Base-by-base conservation (phyloP, 768 basidiomycete genomes). In the Naganishia onofrii region DNA sequence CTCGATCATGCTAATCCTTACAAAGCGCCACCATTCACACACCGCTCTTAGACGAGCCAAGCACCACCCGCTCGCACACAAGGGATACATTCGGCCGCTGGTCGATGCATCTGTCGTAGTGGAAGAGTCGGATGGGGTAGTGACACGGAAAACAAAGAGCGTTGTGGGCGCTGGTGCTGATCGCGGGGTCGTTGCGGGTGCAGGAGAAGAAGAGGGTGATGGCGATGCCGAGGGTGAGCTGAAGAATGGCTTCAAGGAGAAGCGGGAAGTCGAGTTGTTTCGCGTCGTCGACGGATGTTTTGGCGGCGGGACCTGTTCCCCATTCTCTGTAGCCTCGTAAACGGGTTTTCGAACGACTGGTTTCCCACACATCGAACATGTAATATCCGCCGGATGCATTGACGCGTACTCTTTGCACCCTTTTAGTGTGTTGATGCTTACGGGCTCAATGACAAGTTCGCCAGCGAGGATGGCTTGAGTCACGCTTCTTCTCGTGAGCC, bases 11-110 rank as follows among this genome's bases (percentile, higher is more conserved):
- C 89, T 87, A 0, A 87, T 88, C 28, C 92, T 86, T 63, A 95
- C 88, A 75, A 91, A 95, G 21, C 89, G 87, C 92, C 93, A 96
- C 17, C 95, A 82, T 4, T 88, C 89, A 80, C 92, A 94, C n/a
- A 93, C 92, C 44, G 89, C 85, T 15, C 93, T 87, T 23, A 96
- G 83, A 9, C 93, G 86, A 6, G 85, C 82, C 19, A 95, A 83
- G 78, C 93, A 95, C 89, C 92, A 95, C n/a, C 90, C 88, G 21
- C 86, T 86, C 13, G 85, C 83, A 76, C 93, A 96, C 2, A 96
- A 83, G 0, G 93, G 91, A 79, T 95, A 90, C 21, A 74, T 76
- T 66, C 76, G 77, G 21, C 65, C 57, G 21, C 19, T 1, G 19
- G 21, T 26, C 48, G 48, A 21, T 4, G 48, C 48, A 13, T 21